These are phyloP conservation scores for Hansenula lynferdii DNA, from an alignment of 1,139 yeast genomes.

Conservation along the genomic window DNA sequence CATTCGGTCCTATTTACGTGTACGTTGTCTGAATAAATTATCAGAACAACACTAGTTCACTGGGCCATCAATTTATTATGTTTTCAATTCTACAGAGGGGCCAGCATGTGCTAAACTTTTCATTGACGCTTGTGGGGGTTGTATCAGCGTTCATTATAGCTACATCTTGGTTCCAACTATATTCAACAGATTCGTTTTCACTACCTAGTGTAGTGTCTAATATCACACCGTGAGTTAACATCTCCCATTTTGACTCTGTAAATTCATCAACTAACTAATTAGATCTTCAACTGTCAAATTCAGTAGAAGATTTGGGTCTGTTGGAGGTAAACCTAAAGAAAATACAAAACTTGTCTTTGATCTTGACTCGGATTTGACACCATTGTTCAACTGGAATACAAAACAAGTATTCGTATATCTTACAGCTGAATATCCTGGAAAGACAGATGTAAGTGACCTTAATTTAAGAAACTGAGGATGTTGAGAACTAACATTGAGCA, in stretches of 20 bases:
- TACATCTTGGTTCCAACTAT: slow-evolving; percentile 47
- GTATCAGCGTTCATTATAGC: slow-evolving; percentile 41
- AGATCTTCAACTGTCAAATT: slow-evolving; percentile 41
- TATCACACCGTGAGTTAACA: slow-evolving; percentile 29
- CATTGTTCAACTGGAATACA: slow-evolving; percentile 94
- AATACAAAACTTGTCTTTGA: slow-evolving; percentile 72
- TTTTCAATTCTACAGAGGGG: slow-evolving; percentile 40
- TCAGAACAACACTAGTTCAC: too few species aligned
- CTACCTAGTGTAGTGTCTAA: slow-evolving; percentile 37
- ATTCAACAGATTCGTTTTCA: slow-evolving; percentile 38
- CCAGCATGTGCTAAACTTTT: slow-evolving; percentile 53
- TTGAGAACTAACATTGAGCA: slow-evolving; percentile 5
- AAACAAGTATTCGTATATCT: slow-evolving; percentile 89
- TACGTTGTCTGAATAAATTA: neutral
- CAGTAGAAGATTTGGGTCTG: slow-evolving; percentile 73
- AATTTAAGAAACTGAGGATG: neutral
- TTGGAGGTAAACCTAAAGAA: slow-evolving; percentile 69
- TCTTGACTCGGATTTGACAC: slow-evolving; percentile 60
- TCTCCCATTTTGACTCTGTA: too few species aligned
- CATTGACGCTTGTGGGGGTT: slow-evolving; percentile 47
- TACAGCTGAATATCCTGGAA: slow-evolving; percentile 83
- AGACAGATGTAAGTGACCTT: slow-evolving; percentile 22
- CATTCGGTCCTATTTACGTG: neutral
- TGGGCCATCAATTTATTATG: slow-evolving; percentile 25
- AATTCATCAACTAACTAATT: too few species aligned